Evolutionary conservation across 2,329 filamentous ascomycete species (phyloP).

Genomic region (Ascocoryne sarcoides): DNA sequence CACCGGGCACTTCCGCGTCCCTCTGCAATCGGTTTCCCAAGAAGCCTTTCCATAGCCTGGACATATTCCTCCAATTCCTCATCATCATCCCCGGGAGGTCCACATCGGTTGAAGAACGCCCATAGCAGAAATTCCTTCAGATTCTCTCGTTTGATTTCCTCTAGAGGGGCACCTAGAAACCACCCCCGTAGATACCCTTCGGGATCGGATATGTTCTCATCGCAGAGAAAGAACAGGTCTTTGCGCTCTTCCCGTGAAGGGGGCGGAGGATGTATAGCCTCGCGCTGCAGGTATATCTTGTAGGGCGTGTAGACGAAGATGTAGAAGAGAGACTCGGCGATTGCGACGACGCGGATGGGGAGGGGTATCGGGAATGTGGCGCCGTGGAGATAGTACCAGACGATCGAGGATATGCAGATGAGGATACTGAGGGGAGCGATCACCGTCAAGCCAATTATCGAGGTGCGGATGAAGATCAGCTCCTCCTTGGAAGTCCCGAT

Average conservation of each 20-base stretch:
- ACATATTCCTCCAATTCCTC: constrained; percentile 49
- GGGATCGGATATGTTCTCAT: constrained; percentile 42
- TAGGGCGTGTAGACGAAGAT: constrained; percentile 44
- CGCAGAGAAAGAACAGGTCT: constrained; percentile 42
- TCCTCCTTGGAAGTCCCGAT: constrained; percentile 27
- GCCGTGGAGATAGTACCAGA: constrained; percentile 25
- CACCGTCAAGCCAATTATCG: constrained; percentile 39
- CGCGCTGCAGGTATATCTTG: constrained; percentile 40
- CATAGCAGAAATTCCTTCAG: constrained; percentile 52
- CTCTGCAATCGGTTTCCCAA: constrained; percentile 40
- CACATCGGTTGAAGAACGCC: constrained; percentile 45
- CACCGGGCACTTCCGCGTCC: constrained; percentile 44
- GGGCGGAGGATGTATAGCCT: constrained; percentile 40
- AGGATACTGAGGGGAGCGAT: constrained; percentile 41
- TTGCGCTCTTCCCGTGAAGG: constrained; percentile 37
- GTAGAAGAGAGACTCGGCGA: constrained; percentile 47
- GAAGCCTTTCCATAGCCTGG: constrained; percentile 39
- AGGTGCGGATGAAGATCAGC: constrained; percentile 35
- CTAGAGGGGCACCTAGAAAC: constrained; percentile 44
- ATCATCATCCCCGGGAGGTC: constrained; percentile 35
- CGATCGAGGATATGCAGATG: constrained; percentile 32
- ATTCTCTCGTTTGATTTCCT: constrained; percentile 49
- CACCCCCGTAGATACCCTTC: constrained; percentile 46
- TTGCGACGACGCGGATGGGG: constrained; percentile 33
- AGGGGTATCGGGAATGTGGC: constrained; percentile 24